Percentiles rank a stretch among this genome's conserved stretches.
These are phyloP conservation scores for Clavispora santaluciae DNA, from an alignment of 805 yeast species.

Conservation along the genomic window DNA sequence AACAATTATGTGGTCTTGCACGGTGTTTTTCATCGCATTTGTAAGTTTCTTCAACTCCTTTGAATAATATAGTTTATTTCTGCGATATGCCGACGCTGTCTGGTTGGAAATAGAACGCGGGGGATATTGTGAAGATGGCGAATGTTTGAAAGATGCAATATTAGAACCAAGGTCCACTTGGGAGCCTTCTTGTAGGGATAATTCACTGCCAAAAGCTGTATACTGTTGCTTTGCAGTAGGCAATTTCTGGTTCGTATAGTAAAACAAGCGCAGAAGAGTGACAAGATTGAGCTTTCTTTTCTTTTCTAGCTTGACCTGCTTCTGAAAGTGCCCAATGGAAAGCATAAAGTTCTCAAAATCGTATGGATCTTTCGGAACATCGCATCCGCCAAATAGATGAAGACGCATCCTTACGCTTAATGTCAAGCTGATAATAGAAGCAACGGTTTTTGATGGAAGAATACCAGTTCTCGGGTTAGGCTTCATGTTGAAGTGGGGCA, in stretches of 20 bases:
- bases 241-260: slow-evolving; percentile 30
- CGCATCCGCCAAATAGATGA: slow-evolving; percentile 31
- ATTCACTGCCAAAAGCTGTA: slow-evolving; percentile 10
- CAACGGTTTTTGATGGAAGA: slow-evolving; percentile 62
- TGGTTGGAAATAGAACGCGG: not conserved
- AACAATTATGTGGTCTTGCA: slow-evolving; percentile 50
- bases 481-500: slow-evolving; percentile 37
- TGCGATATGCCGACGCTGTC: slow-evolving; percentile 17
- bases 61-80: slow-evolving; percentile 31
- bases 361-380: slow-evolving; percentile 78
- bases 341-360: slow-evolving; percentile 65
- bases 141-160: not conserved
- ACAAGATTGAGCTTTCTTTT: slow-evolving; percentile 52
- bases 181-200: slow-evolving; percentile 6
- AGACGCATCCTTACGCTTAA: slow-evolving; percentile 65
- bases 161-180: slow-evolving; percentile 3
- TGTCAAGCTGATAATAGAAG: slow-evolving; percentile 76
- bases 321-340: slow-evolving; percentile 75
- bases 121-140: not conserved
- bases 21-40: slow-evolving; percentile 66
- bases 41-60: slow-evolving; percentile 48
- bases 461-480: slow-evolving; percentile 48
- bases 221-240: slow-evolving; percentile 18
- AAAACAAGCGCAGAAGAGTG: slow-evolving; percentile 40
- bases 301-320: slow-evolving; percentile 50